Conservation (phyloP, 1,139 yeast genomes). For the Kodamaea alishanica region DNA sequence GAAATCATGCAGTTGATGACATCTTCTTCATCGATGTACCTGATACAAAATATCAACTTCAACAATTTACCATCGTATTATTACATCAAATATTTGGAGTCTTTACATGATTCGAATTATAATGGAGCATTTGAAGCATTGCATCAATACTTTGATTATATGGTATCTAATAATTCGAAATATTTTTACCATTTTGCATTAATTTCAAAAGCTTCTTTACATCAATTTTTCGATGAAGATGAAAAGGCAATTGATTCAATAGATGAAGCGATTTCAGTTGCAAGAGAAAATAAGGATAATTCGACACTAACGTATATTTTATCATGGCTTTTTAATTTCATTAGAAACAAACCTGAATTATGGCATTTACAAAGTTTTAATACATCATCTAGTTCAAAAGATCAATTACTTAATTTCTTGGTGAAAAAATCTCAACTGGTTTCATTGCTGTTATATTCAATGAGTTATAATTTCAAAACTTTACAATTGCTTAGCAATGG, state of each 20-base stretch:
- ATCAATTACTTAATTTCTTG: slow-evolving; percentile 60
- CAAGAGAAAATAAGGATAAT: slow-evolving; percentile 79
- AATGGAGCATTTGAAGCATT: slow-evolving; percentile 69
- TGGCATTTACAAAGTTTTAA: slow-evolving; percentile 41
- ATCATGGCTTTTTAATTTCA: slow-evolving; percentile 73
- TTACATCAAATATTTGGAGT: slow-evolving; percentile 62
- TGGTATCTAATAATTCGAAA: slow-evolving; percentile 66
- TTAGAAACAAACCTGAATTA: slow-evolving; percentile 62
- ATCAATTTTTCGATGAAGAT: slow-evolving; percentile 71
- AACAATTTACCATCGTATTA: slow-evolving; percentile 57
- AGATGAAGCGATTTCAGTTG: slow-evolving; percentile 84
- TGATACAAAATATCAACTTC: slow-evolving; percentile 45
- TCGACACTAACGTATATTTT: slow-evolving; percentile 71
- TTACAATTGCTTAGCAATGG: slow-evolving; percentile 51
- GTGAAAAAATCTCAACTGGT: slow-evolving; percentile 54
- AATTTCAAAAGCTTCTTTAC: slow-evolving; percentile 71
- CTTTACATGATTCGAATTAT: slow-evolving; percentile 60
- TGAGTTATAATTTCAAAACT: slow-evolving; percentile 60
- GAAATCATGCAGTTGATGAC: slow-evolving; percentile 46
- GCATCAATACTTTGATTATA: slow-evolving; percentile 83
- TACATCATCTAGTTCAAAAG: slow-evolving; percentile 37
- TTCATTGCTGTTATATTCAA: slow-evolving; percentile 51
- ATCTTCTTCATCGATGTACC: slow-evolving; percentile 37
- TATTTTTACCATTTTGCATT: slow-evolving; percentile 79
- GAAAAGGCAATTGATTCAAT: slow-evolving; percentile 76